A percentile compares a stretch with the other conserved stretches of the same genome.
These are phyloP conservation scores for Cairneyella variabilis DNA, from an alignment of 495 filamentous ascomycete species.

Conservation along the genomic window DNA sequence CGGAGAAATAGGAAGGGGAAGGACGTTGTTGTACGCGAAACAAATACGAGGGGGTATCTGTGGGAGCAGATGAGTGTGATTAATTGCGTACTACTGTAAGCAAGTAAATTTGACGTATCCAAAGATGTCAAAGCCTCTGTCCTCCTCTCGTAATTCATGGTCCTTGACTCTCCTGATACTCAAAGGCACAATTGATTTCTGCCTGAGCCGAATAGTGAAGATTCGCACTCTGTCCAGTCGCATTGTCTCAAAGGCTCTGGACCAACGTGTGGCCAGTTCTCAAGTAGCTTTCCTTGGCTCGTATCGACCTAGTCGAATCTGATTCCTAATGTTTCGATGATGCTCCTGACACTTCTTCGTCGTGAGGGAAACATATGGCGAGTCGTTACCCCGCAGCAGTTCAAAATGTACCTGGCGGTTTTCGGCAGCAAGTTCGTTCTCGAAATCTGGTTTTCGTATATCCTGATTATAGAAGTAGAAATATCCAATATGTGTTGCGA, in stretches of 20 bases:
- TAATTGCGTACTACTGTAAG: not conserved
- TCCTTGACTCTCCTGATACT: not conserved
- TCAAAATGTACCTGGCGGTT: slow-evolving; percentile 4
- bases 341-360: slow-evolving; percentile 4
- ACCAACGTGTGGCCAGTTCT: not conserved
- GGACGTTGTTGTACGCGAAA: not conserved
- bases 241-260: not conserved
- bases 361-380: slow-evolving; percentile 1
- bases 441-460: slow-evolving; percentile 4
- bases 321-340: slow-evolving; percentile 8
- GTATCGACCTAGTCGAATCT: not conserved
- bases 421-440: slow-evolving; percentile 3
- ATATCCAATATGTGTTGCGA: slow-evolving; percentile 4
- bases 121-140: not conserved
- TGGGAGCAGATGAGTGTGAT: not conserved
- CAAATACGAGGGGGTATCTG: not conserved
- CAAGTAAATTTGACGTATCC: not conserved
- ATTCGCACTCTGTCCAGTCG: not conserved
- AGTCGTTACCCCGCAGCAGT: not conserved
- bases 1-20: slow-evolving; percentile 39
- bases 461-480: slow-evolving; percentile 2
- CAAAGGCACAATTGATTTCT: not conserved
- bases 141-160: not conserved
- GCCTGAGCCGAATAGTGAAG: not conserved
- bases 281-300: not conserved